phyloP scores from a whole-genome alignment of 2,329 filamentous ascomycete genomes.

The Talaromyces sp. region DNA sequence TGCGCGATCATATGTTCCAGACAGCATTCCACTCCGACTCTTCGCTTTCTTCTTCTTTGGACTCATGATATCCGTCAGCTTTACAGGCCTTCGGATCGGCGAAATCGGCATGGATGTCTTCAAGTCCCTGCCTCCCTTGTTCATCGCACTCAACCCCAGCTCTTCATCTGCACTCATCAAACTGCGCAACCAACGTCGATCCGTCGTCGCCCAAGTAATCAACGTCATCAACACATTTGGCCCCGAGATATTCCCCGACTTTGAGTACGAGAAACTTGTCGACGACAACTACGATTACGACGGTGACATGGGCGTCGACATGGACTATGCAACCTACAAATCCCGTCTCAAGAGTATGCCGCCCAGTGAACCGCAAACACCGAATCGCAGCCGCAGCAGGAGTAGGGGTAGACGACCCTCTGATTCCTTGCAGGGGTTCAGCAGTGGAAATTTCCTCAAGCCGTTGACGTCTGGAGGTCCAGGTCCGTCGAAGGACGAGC shows the following conservation, averaged over 20 bases:
- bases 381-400: constrained; percentile 60
- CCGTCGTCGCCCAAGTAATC: constrained; percentile 77
- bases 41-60: constrained; percentile 72
- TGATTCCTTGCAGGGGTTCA: constrained; percentile 13
- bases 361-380: constrained; percentile 60
- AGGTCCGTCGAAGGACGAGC: constrained; percentile 14
- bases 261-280: constrained; percentile 71
- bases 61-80: constrained; percentile 83
- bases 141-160: constrained; percentile 78
- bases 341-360: constrained; percentile 27
- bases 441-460: constrained; percentile 16
- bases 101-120: constrained; percentile 98
- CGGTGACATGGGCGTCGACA: constrained; percentile 21
- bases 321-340: constrained; percentile 20
- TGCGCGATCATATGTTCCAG: constrained; percentile 57
- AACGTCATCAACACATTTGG: constrained; percentile 91
- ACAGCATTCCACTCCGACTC: constrained; percentile 73
- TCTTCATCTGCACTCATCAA: constrained; percentile 79
- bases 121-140: constrained; percentile 85
- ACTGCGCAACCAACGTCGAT: constrained; percentile 67
- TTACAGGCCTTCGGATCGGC: constrained; percentile 87
- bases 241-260: constrained; percentile 94
- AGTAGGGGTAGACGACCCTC: constrained; percentile 47
- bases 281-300: constrained; percentile 47
- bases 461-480: constrained; percentile 16